phyloP scores from a whole-genome alignment of 208 protist genomes.

The Acanthamoeba sp. region DNA sequence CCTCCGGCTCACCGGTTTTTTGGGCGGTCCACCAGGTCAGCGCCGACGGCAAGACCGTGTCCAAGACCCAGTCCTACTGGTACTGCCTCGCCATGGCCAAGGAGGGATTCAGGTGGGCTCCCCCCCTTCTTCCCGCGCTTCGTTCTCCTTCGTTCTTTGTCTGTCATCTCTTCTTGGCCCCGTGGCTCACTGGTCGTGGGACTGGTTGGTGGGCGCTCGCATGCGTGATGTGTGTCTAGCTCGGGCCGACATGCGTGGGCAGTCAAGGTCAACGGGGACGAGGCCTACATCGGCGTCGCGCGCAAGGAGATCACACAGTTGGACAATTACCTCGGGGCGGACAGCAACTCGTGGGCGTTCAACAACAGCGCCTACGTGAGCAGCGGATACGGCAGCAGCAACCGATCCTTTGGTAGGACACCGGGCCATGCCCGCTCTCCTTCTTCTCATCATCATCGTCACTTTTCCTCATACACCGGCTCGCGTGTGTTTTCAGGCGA shows the following conservation, averaged over 20 bases:
- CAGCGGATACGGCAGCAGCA: not conserved
- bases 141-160: no score
- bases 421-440: not conserved
- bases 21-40: not conserved
- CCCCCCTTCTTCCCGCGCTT: no score
- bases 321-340: conserved; percentile 1
- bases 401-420: not conserved
- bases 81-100: conserved; percentile 25
- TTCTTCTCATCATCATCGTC: not conserved
- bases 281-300: conserved; percentile 14
- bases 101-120: conserved; percentile 17
- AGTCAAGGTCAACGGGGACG: conserved; percentile 10
- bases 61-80: conserved; percentile 5
- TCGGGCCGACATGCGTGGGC: conserved; percentile 31
- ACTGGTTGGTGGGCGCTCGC: not conserved
- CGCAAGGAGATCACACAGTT: conserved; percentile 22
- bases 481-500: not conserved
- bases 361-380: not conserved
- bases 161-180: not conserved
- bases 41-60: not conserved
- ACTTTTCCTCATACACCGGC: not conserved
- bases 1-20: not conserved
- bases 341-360: not conserved
- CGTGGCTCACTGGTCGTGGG: not conserved
- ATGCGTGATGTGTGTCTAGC: not conserved